Conservation (phyloP, 1,139 yeast genomes). For the Yamadazyma sp. region DNA sequence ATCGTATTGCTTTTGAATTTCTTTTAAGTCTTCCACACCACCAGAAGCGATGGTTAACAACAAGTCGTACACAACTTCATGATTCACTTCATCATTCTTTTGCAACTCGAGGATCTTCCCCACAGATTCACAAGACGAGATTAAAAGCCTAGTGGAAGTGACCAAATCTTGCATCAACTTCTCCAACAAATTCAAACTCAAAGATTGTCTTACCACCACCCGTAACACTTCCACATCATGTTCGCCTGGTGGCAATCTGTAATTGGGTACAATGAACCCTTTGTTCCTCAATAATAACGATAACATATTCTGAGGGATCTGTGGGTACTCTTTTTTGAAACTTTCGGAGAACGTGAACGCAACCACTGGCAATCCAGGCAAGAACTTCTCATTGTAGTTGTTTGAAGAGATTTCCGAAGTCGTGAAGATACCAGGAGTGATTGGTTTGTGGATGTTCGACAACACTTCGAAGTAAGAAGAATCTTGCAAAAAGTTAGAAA, state of each 20-base stretch:
- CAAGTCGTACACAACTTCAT: constrained; percentile 29
- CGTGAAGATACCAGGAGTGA: constrained; percentile 19
- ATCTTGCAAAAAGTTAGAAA: constrained; percentile 64
- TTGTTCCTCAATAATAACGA: constrained; percentile 73
- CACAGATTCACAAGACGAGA: constrained; percentile 34
- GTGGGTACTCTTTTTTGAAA: constrained; percentile 63
- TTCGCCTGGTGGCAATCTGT: constrained; percentile 70
- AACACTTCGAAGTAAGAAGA: constrained; percentile 70
- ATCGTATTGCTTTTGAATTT: constrained; percentile 22
- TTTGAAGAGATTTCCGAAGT: constrained; percentile 2
- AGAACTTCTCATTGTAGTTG: constrained; percentile 41
- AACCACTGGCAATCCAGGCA: constrained; percentile 87
- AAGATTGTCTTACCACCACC: constrained; percentile 76
- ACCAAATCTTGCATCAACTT: constrained; percentile 68
- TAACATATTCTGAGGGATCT: constrained; percentile 79
- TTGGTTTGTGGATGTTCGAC: constrained; percentile 71
- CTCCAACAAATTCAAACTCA: constrained; percentile 72
- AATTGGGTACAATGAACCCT: constrained; percentile 90
- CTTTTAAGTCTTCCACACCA: constrained; percentile 32
- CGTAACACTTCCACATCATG: constrained; percentile 67
- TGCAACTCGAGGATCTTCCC: constrained; percentile 19
- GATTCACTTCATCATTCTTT: constrained; percentile 20
- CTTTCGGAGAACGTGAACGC: constrained; percentile 72
- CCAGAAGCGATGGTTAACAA: constrained; percentile 41
- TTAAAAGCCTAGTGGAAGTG: constrained; percentile 54